Conservation (phyloP, 2,329 filamentous ascomycete species). For the Fusarium verrucosum region DNA sequence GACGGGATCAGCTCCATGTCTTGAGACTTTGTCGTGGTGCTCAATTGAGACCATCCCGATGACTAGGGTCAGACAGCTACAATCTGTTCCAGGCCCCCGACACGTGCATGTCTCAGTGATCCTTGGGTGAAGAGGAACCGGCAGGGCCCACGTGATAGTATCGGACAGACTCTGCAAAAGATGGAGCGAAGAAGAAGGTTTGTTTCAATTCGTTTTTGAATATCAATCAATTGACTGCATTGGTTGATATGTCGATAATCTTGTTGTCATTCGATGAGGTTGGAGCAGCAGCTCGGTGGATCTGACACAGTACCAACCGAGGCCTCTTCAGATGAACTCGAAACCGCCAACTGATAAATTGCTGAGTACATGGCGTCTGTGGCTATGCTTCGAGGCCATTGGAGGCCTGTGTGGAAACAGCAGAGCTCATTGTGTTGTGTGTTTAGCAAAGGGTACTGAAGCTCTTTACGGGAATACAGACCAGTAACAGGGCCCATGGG, state of each 20-base stretch:
- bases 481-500: slow-evolving; percentile 9
- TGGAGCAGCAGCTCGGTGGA: neutral
- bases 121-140: neutral
- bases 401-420: neutral
- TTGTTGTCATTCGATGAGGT: neutral
- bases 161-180: slow-evolving; percentile 5
- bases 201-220: neutral
- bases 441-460: slow-evolving; percentile 3
- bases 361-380: slow-evolving; percentile 2
- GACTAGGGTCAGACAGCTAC: slow-evolving; percentile 10
- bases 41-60: slow-evolving; percentile 26
- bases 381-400: slow-evolving; percentile 2
- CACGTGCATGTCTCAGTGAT: slow-evolving; percentile 35
- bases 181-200: neutral
- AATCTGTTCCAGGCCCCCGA: slow-evolving; percentile 21
- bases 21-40: slow-evolving; percentile 18
- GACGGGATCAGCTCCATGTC: slow-evolving; percentile 6
- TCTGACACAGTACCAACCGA: neutral
- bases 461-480: neutral
- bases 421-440: neutral
- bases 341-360: slow-evolving; percentile 8
- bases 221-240: neutral
- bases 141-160: slow-evolving; percentile 2
- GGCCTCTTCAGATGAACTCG: neutral
- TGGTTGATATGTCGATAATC: neutral